Percentiles rank a stretch among this genome's conserved stretches.
These are phyloP conservation scores for Bipolaris oryzae DNA, from an alignment of 2,329 filamentous ascomycete genomes.

Conservation along the genomic window DNA sequence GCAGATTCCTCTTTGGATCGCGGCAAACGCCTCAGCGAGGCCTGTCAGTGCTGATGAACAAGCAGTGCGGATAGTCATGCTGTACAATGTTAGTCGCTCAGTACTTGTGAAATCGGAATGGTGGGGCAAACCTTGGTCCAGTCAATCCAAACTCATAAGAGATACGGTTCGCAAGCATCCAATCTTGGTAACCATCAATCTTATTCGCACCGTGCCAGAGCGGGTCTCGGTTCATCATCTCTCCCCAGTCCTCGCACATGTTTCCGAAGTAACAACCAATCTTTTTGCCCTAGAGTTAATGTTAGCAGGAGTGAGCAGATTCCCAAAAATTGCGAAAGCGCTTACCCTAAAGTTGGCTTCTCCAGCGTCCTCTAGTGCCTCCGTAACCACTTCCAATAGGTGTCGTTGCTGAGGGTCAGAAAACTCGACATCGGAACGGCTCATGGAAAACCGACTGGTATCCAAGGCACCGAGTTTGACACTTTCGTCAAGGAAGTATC, in stretches of 20 bases:
- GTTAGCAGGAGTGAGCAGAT: neutral
- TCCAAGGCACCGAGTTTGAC: neutral
- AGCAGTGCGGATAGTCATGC: constrained; percentile 3
- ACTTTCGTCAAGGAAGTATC: constrained; percentile 27
- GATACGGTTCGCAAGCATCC: constrained; percentile 31
- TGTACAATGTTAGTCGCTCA: neutral
- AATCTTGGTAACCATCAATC: constrained; percentile 21
- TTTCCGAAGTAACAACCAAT: constrained; percentile 41
- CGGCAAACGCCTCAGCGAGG: constrained; percentile 3
- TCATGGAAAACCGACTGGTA: neutral
- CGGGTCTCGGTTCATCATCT: constrained; percentile 4
- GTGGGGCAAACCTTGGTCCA: constrained; percentile 31
- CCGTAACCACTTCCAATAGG: constrained; percentile 31
- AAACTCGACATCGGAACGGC: neutral
- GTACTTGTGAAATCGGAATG: neutral
- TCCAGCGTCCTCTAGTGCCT: constrained; percentile 35
- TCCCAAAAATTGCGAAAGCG: neutral
- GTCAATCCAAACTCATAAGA: constrained; percentile 28
- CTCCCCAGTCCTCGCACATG: constrained; percentile 33
- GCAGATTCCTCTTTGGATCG: constrained; percentile 13
- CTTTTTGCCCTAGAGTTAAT: constrained; percentile 29
- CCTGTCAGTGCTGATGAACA: neutral
- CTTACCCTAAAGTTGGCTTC: constrained; percentile 12
- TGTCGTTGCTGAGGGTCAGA: constrained; percentile 32
- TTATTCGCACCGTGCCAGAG: constrained; percentile 10